Base-by-base conservation (phyloP, 2,329 filamentous ascomycete species). In the Dactylellina sp. region DNA sequence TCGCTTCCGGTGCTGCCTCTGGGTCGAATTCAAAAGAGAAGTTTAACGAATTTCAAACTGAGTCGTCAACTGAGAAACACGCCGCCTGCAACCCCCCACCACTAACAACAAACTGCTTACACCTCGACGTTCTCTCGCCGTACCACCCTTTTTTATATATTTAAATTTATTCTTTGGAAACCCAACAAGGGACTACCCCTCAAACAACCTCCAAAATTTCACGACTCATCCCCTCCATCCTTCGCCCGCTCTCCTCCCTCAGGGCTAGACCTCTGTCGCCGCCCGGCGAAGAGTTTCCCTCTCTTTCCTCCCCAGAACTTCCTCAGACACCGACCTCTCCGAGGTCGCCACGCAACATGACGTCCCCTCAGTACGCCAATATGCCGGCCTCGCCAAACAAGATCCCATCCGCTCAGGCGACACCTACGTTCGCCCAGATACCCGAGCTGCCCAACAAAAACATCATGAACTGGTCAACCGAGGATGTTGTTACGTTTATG, bases 401-500 rank as follows among this genome's bases (percentile, higher is more conserved):
- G 22, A 70, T 70, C 37, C 63, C 71, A 9, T 75, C 71, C 12
- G 71, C 71, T 59, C 71, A 75, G 71, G 63, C 62, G 57, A 75
- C 71, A 39, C 71, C 71, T 7, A 75, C 71, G 16, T 75, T 75
- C 25, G 59, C 40, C 20, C 40, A 62, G 11, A 63, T 91, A 76
- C 55, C 70, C 56, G 70, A 74, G 22, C 16, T 74, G 35, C 90
- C 90, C 79, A 89, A 90, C 79, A 91, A 89, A 52, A 87, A 90
- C 79, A 91, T 94, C 77, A 88, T 88, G 32, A 89, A 92, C 78
- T 95, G 91, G 91, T 89, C 89, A 1, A 89, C 88, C 14, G 92
- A 96, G 71, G 92, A 98, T 82, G 93, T 91, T 82, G 92, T 92
- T 77, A 92, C 96, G 79, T 98, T 96, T 80, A 87, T 97, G 77